These are phyloP conservation scores for Waltiozyma sp. DNA, from an alignment of 1,139 yeast species.

Conservation along the genomic window DNA sequence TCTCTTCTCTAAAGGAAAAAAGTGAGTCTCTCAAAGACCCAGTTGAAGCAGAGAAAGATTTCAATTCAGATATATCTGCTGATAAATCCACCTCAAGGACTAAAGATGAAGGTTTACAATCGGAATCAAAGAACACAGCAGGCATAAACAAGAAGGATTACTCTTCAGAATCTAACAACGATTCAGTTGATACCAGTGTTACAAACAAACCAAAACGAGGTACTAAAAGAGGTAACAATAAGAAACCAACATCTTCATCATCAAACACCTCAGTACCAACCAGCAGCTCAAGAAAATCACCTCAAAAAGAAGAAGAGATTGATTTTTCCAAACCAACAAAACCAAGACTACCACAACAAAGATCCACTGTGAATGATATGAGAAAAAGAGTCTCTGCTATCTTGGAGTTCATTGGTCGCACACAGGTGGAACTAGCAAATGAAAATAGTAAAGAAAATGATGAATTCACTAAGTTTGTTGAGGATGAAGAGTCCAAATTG, in stretches of 20 bases:
- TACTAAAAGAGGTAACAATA: neutral
- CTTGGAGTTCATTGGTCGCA: constrained; percentile 77
- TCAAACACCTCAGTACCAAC: constrained; percentile 7
- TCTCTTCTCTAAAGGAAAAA: constrained; percentile 1
- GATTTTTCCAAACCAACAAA: constrained; percentile 57
- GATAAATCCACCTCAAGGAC: constrained; percentile 5
- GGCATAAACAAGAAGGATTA: constrained; percentile 3
- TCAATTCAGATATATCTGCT: constrained; percentile 1
- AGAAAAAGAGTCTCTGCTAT: constrained; percentile 83
- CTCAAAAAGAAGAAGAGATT: constrained; percentile 13
- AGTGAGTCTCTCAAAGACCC: neutral
- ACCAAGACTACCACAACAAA: constrained; percentile 72
- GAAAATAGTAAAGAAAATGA: constrained; percentile 48
- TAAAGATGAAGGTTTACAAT: neutral
- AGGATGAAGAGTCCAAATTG: constrained; percentile 26
- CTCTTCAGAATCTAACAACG: constrained; percentile 13
- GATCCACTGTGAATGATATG: constrained; percentile 69
- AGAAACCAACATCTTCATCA: constrained; percentile 2
- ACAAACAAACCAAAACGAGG: constrained; percentile 10
- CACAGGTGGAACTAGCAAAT: constrained; percentile 67
- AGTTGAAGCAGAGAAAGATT: constrained; percentile 2
- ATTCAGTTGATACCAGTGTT: constrained; percentile 3
- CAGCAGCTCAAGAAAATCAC: constrained; percentile 12
- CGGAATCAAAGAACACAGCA: neutral
- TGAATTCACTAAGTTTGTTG: constrained; percentile 34